Conservation (phyloP, 1,284 basidiomycete species). For the Papiliotrema laurentii region DNA sequence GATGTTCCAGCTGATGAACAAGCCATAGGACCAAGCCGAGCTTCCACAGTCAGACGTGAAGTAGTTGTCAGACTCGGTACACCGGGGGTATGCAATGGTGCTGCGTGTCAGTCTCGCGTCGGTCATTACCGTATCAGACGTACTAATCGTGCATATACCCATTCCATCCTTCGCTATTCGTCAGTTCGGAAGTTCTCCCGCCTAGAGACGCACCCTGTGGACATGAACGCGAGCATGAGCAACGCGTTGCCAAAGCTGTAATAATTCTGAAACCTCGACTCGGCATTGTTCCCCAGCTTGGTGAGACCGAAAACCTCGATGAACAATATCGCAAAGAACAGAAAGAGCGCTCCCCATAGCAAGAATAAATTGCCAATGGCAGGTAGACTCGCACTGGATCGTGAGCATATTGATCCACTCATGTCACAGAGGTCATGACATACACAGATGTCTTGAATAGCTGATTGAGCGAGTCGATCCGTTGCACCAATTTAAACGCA, state of each 20-base stretch:
- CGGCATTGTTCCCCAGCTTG: slow-evolving; percentile 67
- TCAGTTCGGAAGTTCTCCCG: neutral
- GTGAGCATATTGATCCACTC: neutral
- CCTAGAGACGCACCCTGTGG: slow-evolving; percentile 48
- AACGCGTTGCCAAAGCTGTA: slow-evolving; percentile 72
- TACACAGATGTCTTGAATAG: slow-evolving; percentile 94
- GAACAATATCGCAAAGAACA: slow-evolving; percentile 87
- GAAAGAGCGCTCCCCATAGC: slow-evolving; percentile 86
- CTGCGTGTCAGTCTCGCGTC: slow-evolving; percentile 47
- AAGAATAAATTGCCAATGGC: slow-evolving; percentile 80
- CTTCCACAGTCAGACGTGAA: slow-evolving; percentile 86
- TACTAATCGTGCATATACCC: slow-evolving; percentile 92
- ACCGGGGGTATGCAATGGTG: slow-evolving; percentile 71
- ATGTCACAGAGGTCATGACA: slow-evolving; percentile 47
- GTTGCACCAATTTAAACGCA: slow-evolving; percentile 89
- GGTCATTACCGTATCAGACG: slow-evolving; percentile 35
- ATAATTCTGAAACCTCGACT: slow-evolving; percentile 74
- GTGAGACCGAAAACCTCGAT: slow-evolving; percentile 92
- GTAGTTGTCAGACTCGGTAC: slow-evolving; percentile 61
- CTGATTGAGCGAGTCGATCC: slow-evolving; percentile 84
- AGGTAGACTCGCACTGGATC: slow-evolving; percentile 70
- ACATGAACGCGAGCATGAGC: slow-evolving; percentile 68
- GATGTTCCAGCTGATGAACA: slow-evolving; percentile 96
- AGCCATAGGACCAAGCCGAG: slow-evolving; percentile 70
- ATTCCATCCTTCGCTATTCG: slow-evolving; percentile 83